Evolutionary conservation across 2,329 filamentous ascomycete species (phyloP), one percentile per base, ranked within the genome.

Genomic region (Fonsecaea monophora): DNA sequence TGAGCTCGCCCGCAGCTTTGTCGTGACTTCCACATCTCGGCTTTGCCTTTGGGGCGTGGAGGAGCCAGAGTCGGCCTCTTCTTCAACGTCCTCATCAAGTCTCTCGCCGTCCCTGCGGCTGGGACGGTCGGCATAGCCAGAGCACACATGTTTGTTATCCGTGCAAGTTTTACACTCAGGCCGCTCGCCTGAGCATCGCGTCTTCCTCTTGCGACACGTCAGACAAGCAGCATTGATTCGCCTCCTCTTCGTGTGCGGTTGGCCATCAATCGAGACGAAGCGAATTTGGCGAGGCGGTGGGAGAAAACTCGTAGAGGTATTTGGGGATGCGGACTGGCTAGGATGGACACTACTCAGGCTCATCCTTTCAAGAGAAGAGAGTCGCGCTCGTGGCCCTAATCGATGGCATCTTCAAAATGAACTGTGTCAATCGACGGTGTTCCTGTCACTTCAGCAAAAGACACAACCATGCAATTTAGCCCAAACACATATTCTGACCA

Each of bases 201-300:
- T 92, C 79, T 92, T 92, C 74, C 90, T 86, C 77, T 88, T 90
- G 73, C 90, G 88, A 79, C 90, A 92, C 50, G 90, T 91, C 75
- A 88, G 81, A 78, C 89, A 91, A 68, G 91, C 91, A 74, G 91
- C 89, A 79, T 89, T 92, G 75, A 94, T 91, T 73, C 91, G 85
- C 75, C 91, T 86, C 73, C 91, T 84, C 79, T 94, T 94, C 32
- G 90, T 89, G 68, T 91, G 90, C 57, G 91, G 91, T 71, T 92
- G 90, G 69, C 91, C 91, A 79, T 93, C 90, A 74, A 89, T 92
- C 71, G 92, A 91, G 73, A 94, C 91, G 77, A 94, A 94, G 73
- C 91, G 89, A 72, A 92, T 91, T 74, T 82, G 81, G 65, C 78
- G 74, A 18, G 73, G 75, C 18, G 71, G 60, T 8, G 69, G 69